Evolutionary conservation across 2,329 filamentous ascomycete species (phyloP), one percentile per base, ranked within the genome.

Genomic region (Colletotrichum noveboracense): DNA sequence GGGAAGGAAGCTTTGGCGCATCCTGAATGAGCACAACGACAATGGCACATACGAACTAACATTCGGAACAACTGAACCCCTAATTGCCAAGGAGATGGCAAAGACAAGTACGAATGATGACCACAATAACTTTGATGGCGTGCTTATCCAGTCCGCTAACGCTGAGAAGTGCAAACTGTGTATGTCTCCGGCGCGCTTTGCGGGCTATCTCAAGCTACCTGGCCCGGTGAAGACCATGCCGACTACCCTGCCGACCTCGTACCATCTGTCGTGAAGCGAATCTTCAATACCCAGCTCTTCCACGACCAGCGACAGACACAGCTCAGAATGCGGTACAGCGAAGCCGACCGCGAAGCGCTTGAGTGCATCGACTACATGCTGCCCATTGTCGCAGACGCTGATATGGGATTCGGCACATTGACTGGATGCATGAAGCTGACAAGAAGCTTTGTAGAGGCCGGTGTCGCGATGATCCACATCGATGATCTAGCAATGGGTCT

Each of bases 241-340:
- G 85, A 87, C 71, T 86, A 86, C 68, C 85, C 85, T 0, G 84
- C 84, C 79, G 85, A 87, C 70, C 85, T 84, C 1, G 84, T 86
- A 1, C 85, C 85, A 12, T 85, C 84, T 69, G 83, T 85, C 4
- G 85, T 86, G 0, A 78, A 81, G 71, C 84, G 85, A 76, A 81
- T 86, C n/a, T 83, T 85, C 80, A 84, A 83, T 30, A 82, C 82
- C 12, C 84, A 86, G 73, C 78, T 83, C 12, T 87, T 83, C 82
- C 84, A 86, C 58, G 83, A 85, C 73, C 84, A 86, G 79, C 77
- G 85, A 1, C 85, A 87, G 69, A 79, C 79, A 3, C 85, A 87
- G 71, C 83, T 83, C 64, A 80, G 85, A 0, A 79, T 86, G 73
- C 78, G 80, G 6, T 79, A 84, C 60, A 55, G 79, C 3, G 78